phyloP scores from a whole-genome alignment of 2,329 filamentous ascomycete species.

The Lojkania enalia region DNA sequence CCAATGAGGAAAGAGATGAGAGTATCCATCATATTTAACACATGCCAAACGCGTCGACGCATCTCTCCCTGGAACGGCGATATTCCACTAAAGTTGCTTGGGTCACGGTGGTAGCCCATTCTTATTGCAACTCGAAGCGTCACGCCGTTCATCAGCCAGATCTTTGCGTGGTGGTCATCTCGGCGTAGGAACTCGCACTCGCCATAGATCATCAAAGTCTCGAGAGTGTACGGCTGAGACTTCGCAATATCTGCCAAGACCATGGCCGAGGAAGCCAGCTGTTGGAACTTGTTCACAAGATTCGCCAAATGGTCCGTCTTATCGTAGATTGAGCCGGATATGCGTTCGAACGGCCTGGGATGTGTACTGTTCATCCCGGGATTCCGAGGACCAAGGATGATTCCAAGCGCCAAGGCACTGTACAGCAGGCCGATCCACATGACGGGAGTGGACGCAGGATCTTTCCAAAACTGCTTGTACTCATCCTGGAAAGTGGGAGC shows the following conservation, averaged over 20 bases:
- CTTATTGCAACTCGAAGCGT: conserved; percentile 28
- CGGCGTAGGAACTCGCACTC: conserved; percentile 26
- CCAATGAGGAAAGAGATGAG: conserved; percentile 41
- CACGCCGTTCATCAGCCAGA: conserved; percentile 30
- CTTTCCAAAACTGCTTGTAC: conserved; percentile 28
- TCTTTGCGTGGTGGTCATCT: conserved; percentile 25
- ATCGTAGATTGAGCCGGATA: conserved; percentile 9
- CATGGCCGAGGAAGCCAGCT: conserved; percentile 29
- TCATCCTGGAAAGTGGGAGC: conserved; percentile 28
- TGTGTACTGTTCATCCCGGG: conserved; percentile 21
- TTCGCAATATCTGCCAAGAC: conserved; percentile 30
- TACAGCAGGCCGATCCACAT: conserved; percentile 29
- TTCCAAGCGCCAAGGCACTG: conserved; percentile 22
- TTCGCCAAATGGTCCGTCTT: conserved; percentile 10
- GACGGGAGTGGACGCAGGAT: conserved; percentile 16
- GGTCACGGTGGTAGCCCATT: conserved; percentile 47
- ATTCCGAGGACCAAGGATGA: conserved; percentile 28
- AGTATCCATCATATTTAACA: conserved; percentile 40
- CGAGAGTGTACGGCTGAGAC: conserved; percentile 25
- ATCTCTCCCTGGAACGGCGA: conserved; percentile 43
- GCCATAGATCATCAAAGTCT: conserved; percentile 20
- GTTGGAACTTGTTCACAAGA: conserved; percentile 22
- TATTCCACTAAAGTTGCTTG: conserved; percentile 29
- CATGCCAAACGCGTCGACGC: conserved; percentile 40
- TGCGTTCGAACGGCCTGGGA: conserved; percentile 12